Evolutionary conservation across 2,329 filamentous ascomycete species (phyloP).

Genomic region (Botrytis pseudocinerea): DNA sequence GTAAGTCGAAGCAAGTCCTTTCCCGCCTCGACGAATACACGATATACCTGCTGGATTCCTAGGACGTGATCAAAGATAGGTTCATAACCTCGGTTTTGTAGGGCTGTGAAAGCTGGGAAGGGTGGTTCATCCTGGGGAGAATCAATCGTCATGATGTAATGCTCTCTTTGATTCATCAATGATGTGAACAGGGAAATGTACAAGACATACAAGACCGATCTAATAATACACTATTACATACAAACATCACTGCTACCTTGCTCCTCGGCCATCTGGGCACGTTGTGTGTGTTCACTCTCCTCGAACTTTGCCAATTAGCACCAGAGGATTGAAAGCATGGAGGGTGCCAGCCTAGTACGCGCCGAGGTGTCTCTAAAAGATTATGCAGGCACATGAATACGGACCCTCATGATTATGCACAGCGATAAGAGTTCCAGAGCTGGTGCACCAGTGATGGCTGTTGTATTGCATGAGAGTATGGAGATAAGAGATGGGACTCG

Average conservation of each 20-base stretch:
- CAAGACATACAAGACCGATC: background rate
- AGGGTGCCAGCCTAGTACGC: background rate
- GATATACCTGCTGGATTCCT: background rate
- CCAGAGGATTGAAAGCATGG: background rate
- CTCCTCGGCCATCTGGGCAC: background rate
- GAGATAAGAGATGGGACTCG: conserved; percentile 9
- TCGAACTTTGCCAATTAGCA: background rate
- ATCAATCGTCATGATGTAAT: conserved; percentile 7
- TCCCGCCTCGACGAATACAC: background rate
- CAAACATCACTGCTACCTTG: background rate
- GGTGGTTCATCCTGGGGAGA: background rate
- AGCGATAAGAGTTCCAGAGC: conserved; percentile 14
- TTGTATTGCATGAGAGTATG: background rate
- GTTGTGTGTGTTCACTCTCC: background rate
- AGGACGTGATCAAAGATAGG: background rate
- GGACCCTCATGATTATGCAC: conserved; percentile 14
- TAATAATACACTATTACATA: background rate
- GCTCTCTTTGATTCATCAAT: background rate
- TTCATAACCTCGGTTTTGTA: background rate
- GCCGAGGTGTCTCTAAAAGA: background rate
- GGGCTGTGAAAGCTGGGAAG: background rate
- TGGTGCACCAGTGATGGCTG: background rate
- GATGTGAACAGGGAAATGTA: background rate
- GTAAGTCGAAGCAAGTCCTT: background rate
- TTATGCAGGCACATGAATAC: conserved; percentile 19